Conservation (phyloP, 1,284 basidiomycete genomes). For the Mycena sp. region DNA sequence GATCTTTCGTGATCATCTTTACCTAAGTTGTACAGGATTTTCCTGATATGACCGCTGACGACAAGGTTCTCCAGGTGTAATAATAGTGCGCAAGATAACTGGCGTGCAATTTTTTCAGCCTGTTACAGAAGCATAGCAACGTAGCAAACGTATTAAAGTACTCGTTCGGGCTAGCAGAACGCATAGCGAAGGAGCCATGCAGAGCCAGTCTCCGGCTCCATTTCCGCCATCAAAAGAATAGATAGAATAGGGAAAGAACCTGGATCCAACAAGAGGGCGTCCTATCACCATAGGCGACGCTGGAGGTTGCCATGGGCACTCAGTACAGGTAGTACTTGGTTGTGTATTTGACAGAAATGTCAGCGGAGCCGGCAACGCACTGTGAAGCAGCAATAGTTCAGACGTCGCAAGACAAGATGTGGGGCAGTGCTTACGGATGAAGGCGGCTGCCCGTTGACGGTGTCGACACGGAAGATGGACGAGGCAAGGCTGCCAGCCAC, state of each 20-base stretch:
- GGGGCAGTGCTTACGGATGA: constrained; percentile 48
- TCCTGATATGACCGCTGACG: no score
- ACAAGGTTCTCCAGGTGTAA: no score
- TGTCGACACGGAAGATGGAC: constrained; percentile 65
- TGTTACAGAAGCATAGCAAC: no score
- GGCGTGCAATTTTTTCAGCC: no score
- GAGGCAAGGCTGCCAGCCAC: constrained; percentile 60
- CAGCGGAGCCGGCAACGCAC: constrained; percentile 22
- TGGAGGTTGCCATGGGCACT: background rate
- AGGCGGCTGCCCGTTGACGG: constrained; percentile 70
- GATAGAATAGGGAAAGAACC: background rate
- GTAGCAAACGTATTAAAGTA: no score
- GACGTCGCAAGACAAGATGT: constrained; percentile 4
- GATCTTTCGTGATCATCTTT: no score
- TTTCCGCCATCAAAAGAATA: background rate
- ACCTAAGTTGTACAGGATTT: no score
- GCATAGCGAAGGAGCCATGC: background rate
- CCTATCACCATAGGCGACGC: background rate
- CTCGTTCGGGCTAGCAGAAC: background rate
- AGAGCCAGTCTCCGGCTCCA: background rate
- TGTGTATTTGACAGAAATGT: constrained; percentile 29
- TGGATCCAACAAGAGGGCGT: no score
- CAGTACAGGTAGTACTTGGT: constrained; percentile 31
- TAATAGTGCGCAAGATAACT: no score
- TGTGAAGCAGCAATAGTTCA: background rate